These are phyloP conservation scores for Middelhovenomyces tepae DNA, from an alignment of 805 yeast genomes.

Conservation along the genomic window DNA sequence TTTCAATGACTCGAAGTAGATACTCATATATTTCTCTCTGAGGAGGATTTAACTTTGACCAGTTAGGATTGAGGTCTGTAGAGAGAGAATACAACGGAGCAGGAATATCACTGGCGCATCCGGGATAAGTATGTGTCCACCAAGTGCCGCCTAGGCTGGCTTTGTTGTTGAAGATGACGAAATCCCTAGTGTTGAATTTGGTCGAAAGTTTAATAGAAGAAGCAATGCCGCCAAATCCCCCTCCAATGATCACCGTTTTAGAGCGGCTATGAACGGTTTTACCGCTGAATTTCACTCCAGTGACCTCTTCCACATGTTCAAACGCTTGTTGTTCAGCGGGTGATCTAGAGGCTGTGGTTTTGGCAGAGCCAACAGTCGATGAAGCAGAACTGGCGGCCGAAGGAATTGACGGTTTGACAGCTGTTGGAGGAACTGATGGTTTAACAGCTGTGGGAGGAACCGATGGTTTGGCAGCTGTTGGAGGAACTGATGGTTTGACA, in stretches of 20 bases:
- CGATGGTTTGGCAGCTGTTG: too few relatives aligned
- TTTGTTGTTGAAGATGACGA: slow-evolving; percentile 11
- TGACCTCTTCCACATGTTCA: too few relatives aligned
- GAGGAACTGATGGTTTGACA: too few relatives aligned
- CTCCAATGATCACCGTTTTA: slow-evolving; percentile 9
- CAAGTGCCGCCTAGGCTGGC: slow-evolving; percentile 18
- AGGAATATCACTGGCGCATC: slow-evolving; percentile 16
- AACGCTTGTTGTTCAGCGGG: too few relatives aligned
- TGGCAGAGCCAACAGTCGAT: too few relatives aligned
- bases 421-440: too few relatives aligned
- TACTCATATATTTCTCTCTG: slow-evolving; percentile 11
- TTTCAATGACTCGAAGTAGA: slow-evolving; percentile 10
- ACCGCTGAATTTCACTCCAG: too few relatives aligned
- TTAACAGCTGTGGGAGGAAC: too few relatives aligned
- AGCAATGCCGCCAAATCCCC: slow-evolving; percentile 10
- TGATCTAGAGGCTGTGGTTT: too few relatives aligned
- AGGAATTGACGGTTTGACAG: too few relatives aligned
- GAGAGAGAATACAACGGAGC: slow-evolving; percentile 16
- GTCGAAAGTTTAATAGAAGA: slow-evolving; percentile 7
- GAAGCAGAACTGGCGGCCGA: too few relatives aligned
- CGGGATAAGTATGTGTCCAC: slow-evolving; percentile 17
- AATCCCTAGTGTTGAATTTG: slow-evolving; percentile 9
- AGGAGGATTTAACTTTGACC: slow-evolving; percentile 13
- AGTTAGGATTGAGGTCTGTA: slow-evolving; percentile 14
- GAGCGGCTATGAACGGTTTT: too few relatives aligned